Percentiles rank a stretch among this genome's conserved stretches.
Evolutionary conservation across 352 stramenopile species (phyloP).

Genomic region (Phytophthora vignae): DNA sequence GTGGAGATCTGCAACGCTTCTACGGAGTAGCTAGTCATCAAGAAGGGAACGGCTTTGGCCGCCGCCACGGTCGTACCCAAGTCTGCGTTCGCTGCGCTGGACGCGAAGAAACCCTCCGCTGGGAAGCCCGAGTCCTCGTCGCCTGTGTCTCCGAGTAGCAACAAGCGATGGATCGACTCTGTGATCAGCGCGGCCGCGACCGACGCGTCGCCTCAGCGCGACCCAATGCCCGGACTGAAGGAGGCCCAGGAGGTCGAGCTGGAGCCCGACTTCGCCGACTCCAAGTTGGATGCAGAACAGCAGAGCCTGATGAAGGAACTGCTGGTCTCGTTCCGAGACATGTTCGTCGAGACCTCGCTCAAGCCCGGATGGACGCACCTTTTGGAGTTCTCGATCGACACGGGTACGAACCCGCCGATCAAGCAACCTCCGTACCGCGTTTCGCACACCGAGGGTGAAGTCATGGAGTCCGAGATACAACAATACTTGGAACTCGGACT

Average conservation of each 20-base stretch:
- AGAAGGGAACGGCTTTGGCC: too few relatives aligned
- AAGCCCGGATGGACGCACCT: slow-evolving; percentile 7
- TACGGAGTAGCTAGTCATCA: too few relatives aligned
- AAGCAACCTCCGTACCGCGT: slow-evolving; percentile 18
- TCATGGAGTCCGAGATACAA: slow-evolving; percentile 16
- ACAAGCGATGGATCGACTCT: neutral
- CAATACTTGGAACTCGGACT: slow-evolving; percentile 10
- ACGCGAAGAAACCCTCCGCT: too few relatives aligned
- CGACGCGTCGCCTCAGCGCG: neutral
- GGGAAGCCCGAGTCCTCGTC: too few relatives aligned
- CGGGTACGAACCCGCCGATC: slow-evolving; percentile 3
- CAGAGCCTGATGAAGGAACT: neutral
- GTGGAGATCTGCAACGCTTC: too few relatives aligned
- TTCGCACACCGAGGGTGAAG: slow-evolving; percentile 10
- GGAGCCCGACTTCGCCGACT: neutral
- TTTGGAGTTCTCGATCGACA: slow-evolving; percentile 6
- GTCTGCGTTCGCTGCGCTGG: too few relatives aligned
- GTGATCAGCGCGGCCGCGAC: neutral
- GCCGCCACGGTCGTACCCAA: too few relatives aligned
- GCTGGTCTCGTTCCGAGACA: neutral
- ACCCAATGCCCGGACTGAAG: neutral
- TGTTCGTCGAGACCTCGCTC: slow-evolving; percentile 1
- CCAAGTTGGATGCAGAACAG: neutral
- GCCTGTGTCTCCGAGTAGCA: too few relatives aligned
- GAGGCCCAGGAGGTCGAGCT: neutral